Evolutionary conservation across 83 land plant species (phyloP), one percentile per base, ranked within the genome.

Genomic region (Thuja plicata): DNA sequence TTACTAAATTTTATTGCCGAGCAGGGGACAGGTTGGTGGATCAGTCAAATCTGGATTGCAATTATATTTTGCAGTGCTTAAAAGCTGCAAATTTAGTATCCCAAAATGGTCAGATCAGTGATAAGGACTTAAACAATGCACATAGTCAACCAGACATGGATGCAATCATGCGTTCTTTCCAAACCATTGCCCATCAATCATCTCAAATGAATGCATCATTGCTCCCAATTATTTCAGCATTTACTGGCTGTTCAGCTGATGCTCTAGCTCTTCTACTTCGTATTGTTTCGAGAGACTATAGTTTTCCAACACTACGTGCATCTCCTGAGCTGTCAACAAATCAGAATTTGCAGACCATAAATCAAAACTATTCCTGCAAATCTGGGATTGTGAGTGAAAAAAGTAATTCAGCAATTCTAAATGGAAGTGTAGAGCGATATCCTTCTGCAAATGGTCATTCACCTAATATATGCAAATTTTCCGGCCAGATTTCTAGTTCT

Each of bases 201-300:
- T 91, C 90, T 57, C 93, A 91, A 76, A 89, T 94, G 43, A 93
- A 93, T 32, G 87, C 83, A 89, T 89, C 93, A 82, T 91, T 94
- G 88, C 93, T 94, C 66, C 88, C 91, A 30, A 90, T 88, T 83
- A 89, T 94, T 21, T 92, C 95, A 84, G 89, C 93, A 66, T 30
- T 90, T 12, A 66, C 87, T 15, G 78, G 91, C 13, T 89, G 90
- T 27, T 24, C 89, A 40, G 60, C 92, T 40, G 92, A 90, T 74
- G 85, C 91, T 15, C 86, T 80, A 82, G 87, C 89, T 19, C 60
- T 57, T 32, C 73, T 66, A 24, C n/a, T 27, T 24, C 8, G 73
- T 66, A 27, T 40, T 78, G 4, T 90, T 27, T 66, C 32, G 8
- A 66, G 73, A 66, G 73, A 66, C 32, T 27, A 8, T 27, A 66